Evolutionary conservation across 2,329 filamentous ascomycete species (phyloP), one percentile per base, ranked within the genome.

Genomic region (Calonectria montana): DNA sequence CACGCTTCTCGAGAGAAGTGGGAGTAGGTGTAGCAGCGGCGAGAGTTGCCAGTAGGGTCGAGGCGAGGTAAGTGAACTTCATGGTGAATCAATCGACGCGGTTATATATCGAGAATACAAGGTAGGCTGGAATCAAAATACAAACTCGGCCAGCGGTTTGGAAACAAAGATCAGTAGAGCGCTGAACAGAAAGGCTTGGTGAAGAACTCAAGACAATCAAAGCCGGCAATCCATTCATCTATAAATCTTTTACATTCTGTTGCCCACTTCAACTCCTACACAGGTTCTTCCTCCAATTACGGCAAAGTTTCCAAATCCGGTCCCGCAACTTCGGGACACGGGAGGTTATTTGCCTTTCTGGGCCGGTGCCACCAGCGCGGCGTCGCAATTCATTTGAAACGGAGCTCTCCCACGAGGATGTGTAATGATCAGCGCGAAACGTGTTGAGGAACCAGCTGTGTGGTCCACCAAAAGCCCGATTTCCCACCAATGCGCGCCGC

Each of bases 1-100:
- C 80, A 23, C 84, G 80, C 74, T 84, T 82, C 29, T 83, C 79
- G 53, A 84, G 48, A 12, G 78, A 74, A 21, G 78, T 77, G 12
- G 81, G 81, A 15, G 77, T 73, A 53, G 76, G 70, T 21, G 76
- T 80, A 23, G 73, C 65, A 53, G 76, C 77, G 74, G 80, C 80
- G 69, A 84, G 15, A 16, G 39, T 62, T 25, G 57, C 37, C 37
- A 62, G 73, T 41, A 82, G 69, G 55, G 79, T 76, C 41, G 80
- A 77, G 43, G 78, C 39, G 70, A 80, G 27, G 62, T 55, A 50
- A 57, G 66, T 64, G 23, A 74, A 71, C 72, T 79, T 78, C 77
- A 79, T 79, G 39, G 4, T 77, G 68, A 50, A 43, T 39, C 23
- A 45, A 21, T 16, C 2, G 13, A 15, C 10, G 37, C 5, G 27